Percentiles rank a stretch among this genome's conserved stretches.
These are phyloP conservation scores for Penicillium coffeae DNA, from an alignment of 495 filamentous ascomycete genomes.

Conservation along the genomic window DNA sequence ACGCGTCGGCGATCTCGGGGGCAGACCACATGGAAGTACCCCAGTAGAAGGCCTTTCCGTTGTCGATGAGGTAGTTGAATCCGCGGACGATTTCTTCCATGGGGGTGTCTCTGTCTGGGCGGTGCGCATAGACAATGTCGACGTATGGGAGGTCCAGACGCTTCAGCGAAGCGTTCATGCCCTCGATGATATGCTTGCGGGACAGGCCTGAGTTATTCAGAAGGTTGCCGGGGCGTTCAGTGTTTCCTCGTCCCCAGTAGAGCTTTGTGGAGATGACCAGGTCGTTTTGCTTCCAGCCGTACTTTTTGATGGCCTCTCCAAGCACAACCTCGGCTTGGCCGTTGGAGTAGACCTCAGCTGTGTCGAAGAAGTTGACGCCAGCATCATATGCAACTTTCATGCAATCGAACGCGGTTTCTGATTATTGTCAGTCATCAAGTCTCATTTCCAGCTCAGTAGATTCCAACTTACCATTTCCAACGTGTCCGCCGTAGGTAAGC, in stretches of 20 bases:
- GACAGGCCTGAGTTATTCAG: conserved; percentile 75
- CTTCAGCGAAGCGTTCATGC: conserved; percentile 57
- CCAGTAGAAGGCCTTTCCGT: conserved; percentile 84
- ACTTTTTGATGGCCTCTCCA: conserved; percentile 62
- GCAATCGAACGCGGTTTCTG: conserved; percentile 62
- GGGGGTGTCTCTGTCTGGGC: conserved; percentile 75
- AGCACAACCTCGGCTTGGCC: conserved; percentile 72
- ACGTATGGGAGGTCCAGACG: conserved; percentile 68
- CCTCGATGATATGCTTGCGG: conserved; percentile 80
- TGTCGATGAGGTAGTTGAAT: conserved; percentile 77
- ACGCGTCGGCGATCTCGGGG: conserved; percentile 74
- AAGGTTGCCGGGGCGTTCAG: conserved; percentile 55
- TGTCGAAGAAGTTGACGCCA: conserved; percentile 72
- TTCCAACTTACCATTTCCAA: conserved; percentile 59
- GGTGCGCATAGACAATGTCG: conserved; percentile 81
- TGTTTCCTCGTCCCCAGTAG: conserved; percentile 62
- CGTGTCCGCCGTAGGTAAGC: conserved; percentile 76
- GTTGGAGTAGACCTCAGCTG: conserved; percentile 43
- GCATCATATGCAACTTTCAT: conserved; percentile 73
- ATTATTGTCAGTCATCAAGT: background rate
- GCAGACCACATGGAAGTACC: conserved; percentile 86
- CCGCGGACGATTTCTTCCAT: conserved; percentile 84
- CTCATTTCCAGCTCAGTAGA: too few species aligned
- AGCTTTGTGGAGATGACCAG: conserved; percentile 85
- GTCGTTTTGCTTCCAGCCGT: conserved; percentile 70